Conservation (phyloP, 768 basidiomycete species). For the Albatrellus ellisii region DNA sequence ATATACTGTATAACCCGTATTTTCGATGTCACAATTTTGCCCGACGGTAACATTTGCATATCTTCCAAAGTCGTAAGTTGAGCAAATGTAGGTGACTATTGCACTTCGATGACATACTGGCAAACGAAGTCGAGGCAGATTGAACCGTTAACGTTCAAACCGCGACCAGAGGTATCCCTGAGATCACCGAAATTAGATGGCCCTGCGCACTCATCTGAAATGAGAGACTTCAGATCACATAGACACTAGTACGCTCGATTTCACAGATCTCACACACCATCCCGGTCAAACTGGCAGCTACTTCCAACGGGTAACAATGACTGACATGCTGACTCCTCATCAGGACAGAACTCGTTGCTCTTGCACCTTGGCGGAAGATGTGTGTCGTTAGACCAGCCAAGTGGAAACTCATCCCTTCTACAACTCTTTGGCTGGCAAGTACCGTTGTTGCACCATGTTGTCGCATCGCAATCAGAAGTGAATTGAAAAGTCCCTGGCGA, state of each 20-base stretch:
- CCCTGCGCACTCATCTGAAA: constrained; percentile 59
- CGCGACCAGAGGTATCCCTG: constrained; percentile 48
- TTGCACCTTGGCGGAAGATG: constrained; percentile 48
- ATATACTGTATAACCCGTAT: constrained; percentile 69
- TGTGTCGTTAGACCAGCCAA: constrained; percentile 37
- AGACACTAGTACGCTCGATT: background rate
- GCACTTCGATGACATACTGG: constrained; percentile 39
- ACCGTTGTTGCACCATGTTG: constrained; percentile 48
- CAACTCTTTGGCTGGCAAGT: constrained; percentile 55
- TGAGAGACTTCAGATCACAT: background rate
- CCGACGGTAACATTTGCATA: constrained; percentile 69
- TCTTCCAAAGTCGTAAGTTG: constrained; percentile 24
- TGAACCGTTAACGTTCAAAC: constrained; percentile 70
- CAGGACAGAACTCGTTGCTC: constrained; percentile 63
- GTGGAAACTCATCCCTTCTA: constrained; percentile 65
- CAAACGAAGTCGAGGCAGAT: constrained; percentile 75
- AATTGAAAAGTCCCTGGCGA: constrained; percentile 72
- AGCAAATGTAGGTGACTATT: background rate
- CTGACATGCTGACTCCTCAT: constrained; percentile 66
- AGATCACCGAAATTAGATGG: constrained; percentile 56
- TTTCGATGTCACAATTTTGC: constrained; percentile 55
- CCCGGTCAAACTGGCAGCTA: constrained; percentile 75
- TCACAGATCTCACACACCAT: constrained; percentile 35
- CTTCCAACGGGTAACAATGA: constrained; percentile 43
- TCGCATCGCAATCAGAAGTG: constrained; percentile 61